phyloP scores from a whole-genome alignment of 2,329 filamentous ascomycete genomes.

The Thelonectria blattea region DNA sequence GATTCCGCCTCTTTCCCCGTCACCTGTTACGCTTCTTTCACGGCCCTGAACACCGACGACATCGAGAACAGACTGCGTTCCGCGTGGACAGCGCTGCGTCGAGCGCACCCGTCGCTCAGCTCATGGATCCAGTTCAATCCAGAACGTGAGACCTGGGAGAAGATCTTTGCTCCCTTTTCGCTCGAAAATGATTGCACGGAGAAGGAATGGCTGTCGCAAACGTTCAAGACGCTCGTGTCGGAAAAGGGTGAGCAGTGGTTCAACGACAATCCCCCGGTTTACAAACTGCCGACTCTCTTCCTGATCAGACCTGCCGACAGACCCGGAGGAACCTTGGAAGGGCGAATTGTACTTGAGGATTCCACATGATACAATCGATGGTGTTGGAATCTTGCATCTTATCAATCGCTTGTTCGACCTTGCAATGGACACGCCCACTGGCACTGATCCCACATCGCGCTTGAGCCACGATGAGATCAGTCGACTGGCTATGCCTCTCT shows the following conservation, averaged over 20 bases:
- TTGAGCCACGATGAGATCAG: neutral
- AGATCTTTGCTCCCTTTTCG: neutral
- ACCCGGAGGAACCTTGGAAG: neutral
- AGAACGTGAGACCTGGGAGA: neutral
- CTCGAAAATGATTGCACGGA: neutral
- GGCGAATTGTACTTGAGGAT: conserved; percentile 2
- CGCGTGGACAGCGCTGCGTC: neutral
- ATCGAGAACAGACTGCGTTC: neutral
- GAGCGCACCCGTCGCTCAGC: neutral
- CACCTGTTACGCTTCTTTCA: conserved; percentile 4
- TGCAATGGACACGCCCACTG: neutral
- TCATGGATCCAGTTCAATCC: neutral
- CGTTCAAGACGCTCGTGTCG: neutral
- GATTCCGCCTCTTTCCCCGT: neutral
- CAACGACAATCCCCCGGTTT: neutral
- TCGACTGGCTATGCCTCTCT: neutral
- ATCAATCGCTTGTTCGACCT: conserved; percentile 1
- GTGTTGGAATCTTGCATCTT: neutral
- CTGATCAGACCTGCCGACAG: neutral
- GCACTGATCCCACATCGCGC: neutral
- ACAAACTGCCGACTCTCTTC: neutral
- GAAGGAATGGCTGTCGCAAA: neutral
- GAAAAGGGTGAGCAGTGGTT: neutral
- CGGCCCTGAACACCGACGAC: neutral
- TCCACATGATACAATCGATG: conserved; percentile 3